These are phyloP conservation scores for Perkinsus chesapeaki DNA, from an alignment of 169 alveolate species.

Conservation along the genomic window DNA sequence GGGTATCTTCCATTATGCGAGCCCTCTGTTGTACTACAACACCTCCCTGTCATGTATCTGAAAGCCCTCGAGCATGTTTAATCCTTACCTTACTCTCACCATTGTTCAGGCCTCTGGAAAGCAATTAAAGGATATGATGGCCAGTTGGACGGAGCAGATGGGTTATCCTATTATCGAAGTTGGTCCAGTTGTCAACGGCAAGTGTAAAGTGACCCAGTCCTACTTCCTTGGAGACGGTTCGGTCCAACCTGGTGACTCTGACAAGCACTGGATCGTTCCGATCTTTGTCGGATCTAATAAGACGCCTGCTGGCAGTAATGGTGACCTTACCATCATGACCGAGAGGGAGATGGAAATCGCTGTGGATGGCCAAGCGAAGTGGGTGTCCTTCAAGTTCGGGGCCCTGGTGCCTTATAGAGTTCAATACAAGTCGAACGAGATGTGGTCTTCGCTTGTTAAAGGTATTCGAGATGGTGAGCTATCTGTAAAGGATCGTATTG, in stretches of 20 bases:
- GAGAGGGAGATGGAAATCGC: background rate
- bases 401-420: background rate
- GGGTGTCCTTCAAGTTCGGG: background rate
- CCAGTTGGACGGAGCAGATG: constrained; percentile 33
- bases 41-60: too few relatives aligned
- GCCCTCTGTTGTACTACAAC: too few relatives aligned
- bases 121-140: constrained; percentile 27
- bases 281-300: background rate
- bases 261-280: background rate
- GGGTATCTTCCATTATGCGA: too few relatives aligned
- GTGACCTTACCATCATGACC: background rate
- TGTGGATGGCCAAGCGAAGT: background rate
- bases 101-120: constrained; percentile 7
- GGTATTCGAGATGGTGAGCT: background rate
- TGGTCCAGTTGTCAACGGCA: background rate
- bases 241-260: background rate
- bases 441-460: background rate
- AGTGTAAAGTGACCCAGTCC: background rate
- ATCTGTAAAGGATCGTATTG: background rate
- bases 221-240: background rate
- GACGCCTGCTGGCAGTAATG: background rate
- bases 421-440: background rate
- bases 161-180: constrained; percentile 10
- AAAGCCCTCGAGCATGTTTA: too few relatives aligned
- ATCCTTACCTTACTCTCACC: background rate